Conservation (phyloP, 2,329 filamentous ascomycete genomes). For the Salinomyces thailandicus region DNA sequence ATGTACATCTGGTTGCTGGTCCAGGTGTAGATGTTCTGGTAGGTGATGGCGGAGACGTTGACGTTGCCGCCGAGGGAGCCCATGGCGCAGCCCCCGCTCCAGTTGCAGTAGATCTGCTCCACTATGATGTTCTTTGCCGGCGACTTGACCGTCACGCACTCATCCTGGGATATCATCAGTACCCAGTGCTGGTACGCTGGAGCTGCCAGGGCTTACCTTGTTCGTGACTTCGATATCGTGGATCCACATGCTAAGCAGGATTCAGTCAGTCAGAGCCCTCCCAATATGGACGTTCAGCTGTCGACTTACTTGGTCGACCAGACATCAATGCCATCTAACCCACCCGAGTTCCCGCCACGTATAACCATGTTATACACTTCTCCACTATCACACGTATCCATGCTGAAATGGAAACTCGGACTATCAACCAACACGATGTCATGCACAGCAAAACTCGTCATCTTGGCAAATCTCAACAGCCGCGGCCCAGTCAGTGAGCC, state of each 20-base stretch:
- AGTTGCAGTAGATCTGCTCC: constrained; percentile 53
- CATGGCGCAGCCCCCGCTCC: constrained; percentile 48
- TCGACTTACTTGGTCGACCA: constrained; percentile 20
- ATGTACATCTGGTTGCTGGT: constrained; percentile 51
- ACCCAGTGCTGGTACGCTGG: not conserved
- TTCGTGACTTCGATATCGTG: constrained; percentile 53
- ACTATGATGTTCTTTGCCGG: constrained; percentile 46
- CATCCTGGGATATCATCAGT: constrained; percentile 27
- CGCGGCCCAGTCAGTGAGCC: constrained; percentile 33
- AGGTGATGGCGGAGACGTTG: constrained; percentile 43
- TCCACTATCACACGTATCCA: constrained; percentile 42
- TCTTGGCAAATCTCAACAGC: constrained; percentile 36
- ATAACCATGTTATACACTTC: constrained; percentile 49
- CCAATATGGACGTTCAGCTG: too few relatives aligned
- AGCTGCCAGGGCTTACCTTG: too few relatives aligned
- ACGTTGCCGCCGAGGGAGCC: constrained; percentile 43
- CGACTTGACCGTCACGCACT: constrained; percentile 49
- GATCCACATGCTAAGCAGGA: constrained; percentile 47
- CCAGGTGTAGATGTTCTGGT: constrained; percentile 49
- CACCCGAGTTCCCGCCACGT: constrained; percentile 42
- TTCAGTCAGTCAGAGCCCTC: too few relatives aligned
- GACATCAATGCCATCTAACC: constrained; percentile 48
- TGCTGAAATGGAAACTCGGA: constrained; percentile 40
- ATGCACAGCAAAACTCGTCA: constrained; percentile 40
- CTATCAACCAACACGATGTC: constrained; percentile 41